Percentiles rank a stretch among this genome's conserved stretches.
phyloP scores from a whole-genome alignment of 2,329 filamentous ascomycete species.

The Tolypocladium paradoxum region DNA sequence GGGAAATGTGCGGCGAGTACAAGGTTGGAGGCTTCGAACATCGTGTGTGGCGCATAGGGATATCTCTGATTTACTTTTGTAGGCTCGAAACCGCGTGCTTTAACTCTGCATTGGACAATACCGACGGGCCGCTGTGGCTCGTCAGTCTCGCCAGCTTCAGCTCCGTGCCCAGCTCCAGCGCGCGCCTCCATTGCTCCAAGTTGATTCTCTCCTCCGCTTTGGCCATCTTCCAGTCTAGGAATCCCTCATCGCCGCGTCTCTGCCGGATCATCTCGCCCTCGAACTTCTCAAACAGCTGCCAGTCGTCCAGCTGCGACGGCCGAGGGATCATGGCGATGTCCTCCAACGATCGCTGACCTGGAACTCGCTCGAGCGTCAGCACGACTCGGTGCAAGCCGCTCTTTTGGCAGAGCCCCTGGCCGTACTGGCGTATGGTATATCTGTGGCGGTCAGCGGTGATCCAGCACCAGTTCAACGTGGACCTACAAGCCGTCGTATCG shows the following conservation, averaged over 20 bases:
- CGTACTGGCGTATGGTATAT: constrained; percentile 38
- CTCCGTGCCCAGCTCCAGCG: constrained; percentile 14
- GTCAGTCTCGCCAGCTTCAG: constrained; percentile 8
- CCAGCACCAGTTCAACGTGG: not conserved
- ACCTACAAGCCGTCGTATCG: constrained; percentile 49
- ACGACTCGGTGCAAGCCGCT: constrained; percentile 31
- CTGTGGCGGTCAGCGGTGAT: constrained; percentile 16
- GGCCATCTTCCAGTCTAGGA: constrained; percentile 29
- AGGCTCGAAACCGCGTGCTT: not conserved
- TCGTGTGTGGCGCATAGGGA: not conserved
- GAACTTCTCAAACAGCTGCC: constrained; percentile 36
- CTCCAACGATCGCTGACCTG: constrained; percentile 29
- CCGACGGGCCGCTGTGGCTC: constrained; percentile 2
- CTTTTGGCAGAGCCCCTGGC: constrained; percentile 27
- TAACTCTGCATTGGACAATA: not conserved
- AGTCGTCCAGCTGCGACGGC: constrained; percentile 47
- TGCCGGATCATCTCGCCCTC: constrained; percentile 31
- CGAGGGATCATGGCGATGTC: constrained; percentile 34
- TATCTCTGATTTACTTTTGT: not conserved
- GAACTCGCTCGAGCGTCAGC: constrained; percentile 34
- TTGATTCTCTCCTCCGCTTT: constrained; percentile 18
- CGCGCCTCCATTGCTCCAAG: constrained; percentile 15
- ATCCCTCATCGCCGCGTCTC: constrained; percentile 26
- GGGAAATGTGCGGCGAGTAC: not conserved
- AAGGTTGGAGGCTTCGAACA: not conserved